Conservation (phyloP, 257 asterid species). For the Nicotiana tomentosiformis region DNA sequence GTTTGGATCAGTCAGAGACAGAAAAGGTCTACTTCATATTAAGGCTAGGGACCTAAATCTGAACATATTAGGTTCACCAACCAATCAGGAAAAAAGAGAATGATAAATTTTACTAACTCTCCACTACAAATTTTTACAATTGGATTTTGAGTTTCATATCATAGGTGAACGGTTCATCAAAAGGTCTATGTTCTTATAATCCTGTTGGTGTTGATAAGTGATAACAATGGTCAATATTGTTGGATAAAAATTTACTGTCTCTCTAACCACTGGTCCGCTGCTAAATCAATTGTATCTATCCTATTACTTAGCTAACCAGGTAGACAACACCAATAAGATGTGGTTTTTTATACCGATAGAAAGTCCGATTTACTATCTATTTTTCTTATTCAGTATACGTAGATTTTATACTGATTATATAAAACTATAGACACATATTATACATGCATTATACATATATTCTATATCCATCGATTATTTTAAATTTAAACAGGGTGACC, state of each 20-base stretch:
- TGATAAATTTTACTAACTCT: too few relatives aligned
- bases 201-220: background rate
- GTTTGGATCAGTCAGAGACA: background rate
- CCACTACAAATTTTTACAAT: background rate
- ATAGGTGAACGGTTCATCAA: background rate
- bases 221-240: background rate
- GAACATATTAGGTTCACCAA: background rate
- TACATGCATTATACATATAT: too few relatives aligned
- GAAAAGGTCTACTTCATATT: background rate
- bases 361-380: too few relatives aligned
- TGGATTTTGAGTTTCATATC: background rate
- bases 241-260: background rate
- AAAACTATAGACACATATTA: too few relatives aligned
- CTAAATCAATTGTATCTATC: background rate
- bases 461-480: too few relatives aligned
- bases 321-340: background rate
- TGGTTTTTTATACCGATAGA: too few relatives aligned
- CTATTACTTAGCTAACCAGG: background rate
- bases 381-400: too few relatives aligned
- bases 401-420: too few relatives aligned
- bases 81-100: background rate
- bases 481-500: too few relatives aligned
- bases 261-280: background rate
- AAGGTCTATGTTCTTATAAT: background rate
- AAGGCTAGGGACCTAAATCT: background rate